These are phyloP conservation scores for Purpureocillium takamizusanense DNA, from an alignment of 2,329 filamentous ascomycete genomes.

Conservation along the genomic window DNA sequence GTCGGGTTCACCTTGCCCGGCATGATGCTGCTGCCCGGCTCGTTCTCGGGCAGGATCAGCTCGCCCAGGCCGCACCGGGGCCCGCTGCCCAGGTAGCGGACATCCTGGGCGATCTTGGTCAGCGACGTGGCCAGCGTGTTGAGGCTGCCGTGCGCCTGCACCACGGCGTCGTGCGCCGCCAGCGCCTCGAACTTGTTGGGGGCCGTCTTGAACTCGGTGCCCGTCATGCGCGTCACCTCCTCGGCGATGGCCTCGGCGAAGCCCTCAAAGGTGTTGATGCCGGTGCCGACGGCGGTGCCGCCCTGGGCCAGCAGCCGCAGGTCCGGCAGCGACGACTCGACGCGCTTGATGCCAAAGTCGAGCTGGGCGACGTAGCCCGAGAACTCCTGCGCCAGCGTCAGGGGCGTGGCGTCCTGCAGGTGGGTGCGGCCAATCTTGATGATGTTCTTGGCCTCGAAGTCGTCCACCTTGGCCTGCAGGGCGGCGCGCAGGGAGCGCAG, in stretches of 20 bases:
- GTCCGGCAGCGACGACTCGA: slow-evolving; percentile 74
- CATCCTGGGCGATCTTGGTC: slow-evolving; percentile 97
- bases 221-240: slow-evolving; percentile 87
- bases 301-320: slow-evolving; percentile 85
- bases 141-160: slow-evolving; percentile 86
- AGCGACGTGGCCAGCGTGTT: slow-evolving; percentile 89
- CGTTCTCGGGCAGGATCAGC: slow-evolving; percentile 90
- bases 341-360: slow-evolving; percentile 79
- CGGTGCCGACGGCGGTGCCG: slow-evolving; percentile 92
- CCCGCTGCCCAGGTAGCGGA: slow-evolving; percentile 92
- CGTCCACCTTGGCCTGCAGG: slow-evolving; percentile 79
- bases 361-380: slow-evolving; percentile 95
- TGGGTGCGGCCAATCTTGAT: slow-evolving; percentile 99
- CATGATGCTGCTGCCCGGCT: slow-evolving; percentile 97
- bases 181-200: slow-evolving; percentile 99
- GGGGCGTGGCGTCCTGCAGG: slow-evolving; percentile 90
- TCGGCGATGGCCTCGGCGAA: slow-evolving; percentile 90
- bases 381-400: slow-evolving; percentile 95
- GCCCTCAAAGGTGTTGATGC: slow-evolving; percentile 93
- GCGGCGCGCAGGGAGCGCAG: slow-evolving; percentile 74
- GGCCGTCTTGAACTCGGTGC: slow-evolving; percentile 86
- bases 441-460: slow-evolving; percentile 76
- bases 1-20: slow-evolving; percentile 99
- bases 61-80: slow-evolving; percentile 94
- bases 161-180: slow-evolving; percentile 89